These are phyloP conservation scores for Dentipellis fragilis DNA, from an alignment of 768 basidiomycete genomes.

Conservation along the genomic window DNA sequence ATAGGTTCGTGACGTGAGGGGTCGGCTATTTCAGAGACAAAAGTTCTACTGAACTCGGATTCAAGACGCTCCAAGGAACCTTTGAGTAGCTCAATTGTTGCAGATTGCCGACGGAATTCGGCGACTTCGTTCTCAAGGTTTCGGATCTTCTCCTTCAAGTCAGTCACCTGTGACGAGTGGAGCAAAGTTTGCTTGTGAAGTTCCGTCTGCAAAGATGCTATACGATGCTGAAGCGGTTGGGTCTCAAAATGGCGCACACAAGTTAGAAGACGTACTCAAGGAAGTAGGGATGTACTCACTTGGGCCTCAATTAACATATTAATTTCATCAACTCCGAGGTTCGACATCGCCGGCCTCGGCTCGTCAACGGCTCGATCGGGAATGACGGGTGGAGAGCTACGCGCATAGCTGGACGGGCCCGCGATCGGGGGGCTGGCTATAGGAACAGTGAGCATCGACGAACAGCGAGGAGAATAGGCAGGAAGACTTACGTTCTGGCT, in stretches of 20 bases:
- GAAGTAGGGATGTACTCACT: not conserved
- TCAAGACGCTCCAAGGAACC: constrained; percentile 9
- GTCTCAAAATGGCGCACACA: not conserved
- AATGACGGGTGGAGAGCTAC: not conserved
- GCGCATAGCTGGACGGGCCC: not conserved
- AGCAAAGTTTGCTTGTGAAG: constrained; percentile 9
- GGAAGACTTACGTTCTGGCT: not conserved
- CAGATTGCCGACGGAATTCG: constrained; percentile 8
- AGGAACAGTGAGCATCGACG: no score
- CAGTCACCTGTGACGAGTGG: constrained; percentile 8
- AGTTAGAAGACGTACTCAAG: not conserved
- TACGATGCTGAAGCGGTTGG: constrained; percentile 7
- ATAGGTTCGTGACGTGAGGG: constrained; percentile 4
- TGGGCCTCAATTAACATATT: not conserved
- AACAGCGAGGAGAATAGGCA: no score
- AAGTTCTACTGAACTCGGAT: constrained; percentile 8
- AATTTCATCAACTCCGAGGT: no score
- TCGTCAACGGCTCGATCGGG: not conserved
- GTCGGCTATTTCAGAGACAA: constrained; percentile 1
- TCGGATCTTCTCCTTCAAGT: constrained; percentile 6
- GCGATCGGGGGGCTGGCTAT: no score
- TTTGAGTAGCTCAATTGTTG: constrained; percentile 9
- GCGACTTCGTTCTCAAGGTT: constrained; percentile 8
- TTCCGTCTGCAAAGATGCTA: constrained; percentile 10
- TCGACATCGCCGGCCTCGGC: no score